Base-by-base conservation (phyloP, 2,329 filamentous ascomycete genomes). In the Talaromyces marneffei region DNA sequence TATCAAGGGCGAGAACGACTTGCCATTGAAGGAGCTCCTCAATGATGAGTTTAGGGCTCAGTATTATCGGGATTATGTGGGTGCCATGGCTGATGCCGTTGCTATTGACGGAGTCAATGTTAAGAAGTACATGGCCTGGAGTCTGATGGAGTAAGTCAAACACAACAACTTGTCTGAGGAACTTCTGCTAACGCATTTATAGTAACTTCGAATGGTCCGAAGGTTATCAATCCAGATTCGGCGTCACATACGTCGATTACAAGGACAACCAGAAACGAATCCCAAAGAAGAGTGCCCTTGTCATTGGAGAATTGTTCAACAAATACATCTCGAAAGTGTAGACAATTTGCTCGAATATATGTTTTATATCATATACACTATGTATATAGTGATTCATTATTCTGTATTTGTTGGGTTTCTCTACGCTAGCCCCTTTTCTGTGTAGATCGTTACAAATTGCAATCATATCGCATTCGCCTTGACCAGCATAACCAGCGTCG, bases 191-290 rank as follows among this genome's bases (percentile, higher is more conserved):
- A 52, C 18, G 3, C 2, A 2, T 23, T 31, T 16, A 2, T 69
- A 85, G 82, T 76, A 93, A 93, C 79, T 93, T 93, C 69, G 90
- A 93, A 76, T 93, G 90, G 90, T 89, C 91, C n/a, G 91, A 95
- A 73, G 91, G 91, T 10, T 96, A 93, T 71, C 87, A 90, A 78
- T 94, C 90, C 46, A 83, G 91, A 42, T 95, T 95, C 69, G 91
- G 91, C 27, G 90, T 92, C 61, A 90, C 87, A 6, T 94, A 83
- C 72, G 90, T 95, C 57, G 90, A 95, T 76, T 95, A 94, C 73
- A 70, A 85, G 68, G 84, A 90, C 66, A 87, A 85, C 25, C 91
- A 95, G 81, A 90, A 87, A 79, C 81, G 91, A 57, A 83, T 87
- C 67, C 87, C 91, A 40, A 96, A 96, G 83, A 91, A 92, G 83